Base-by-base conservation (phyloP, 495 filamentous ascomycete genomes). In the Penicillium angulare region DNA sequence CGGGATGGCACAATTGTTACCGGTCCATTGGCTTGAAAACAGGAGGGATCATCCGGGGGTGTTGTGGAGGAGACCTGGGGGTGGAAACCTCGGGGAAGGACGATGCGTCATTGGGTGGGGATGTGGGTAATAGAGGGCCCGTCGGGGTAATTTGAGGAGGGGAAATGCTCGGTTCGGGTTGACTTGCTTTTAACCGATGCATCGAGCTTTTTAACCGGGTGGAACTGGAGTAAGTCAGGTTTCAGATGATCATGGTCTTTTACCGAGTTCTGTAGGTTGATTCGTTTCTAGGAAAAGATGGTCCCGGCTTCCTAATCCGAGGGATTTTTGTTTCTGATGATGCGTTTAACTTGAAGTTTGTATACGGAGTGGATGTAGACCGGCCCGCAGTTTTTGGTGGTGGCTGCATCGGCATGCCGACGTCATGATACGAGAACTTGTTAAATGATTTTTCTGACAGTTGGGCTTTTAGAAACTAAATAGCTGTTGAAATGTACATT, bases 401-500 rank as follows among this genome's bases (percentile, higher is more conserved):
- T 18, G n/a, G 41, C n/a, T n/a, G n/a, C n/a, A 57, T 63, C 57
- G 60, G 60, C 53, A 60, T 63, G 48, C 60, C 60, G 60, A 63
- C 57, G 56, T 63, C 60, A 63, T 63, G 38, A 18, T 9, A 10
- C 34, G n/a, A n/a, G n/a, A n/a, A n/a, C n/a, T n/a, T n/a, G n/a
- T n/a, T n/a, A n/a, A n/a, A n/a, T 35, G 33, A 35, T 35, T 17
- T 35, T 35, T n/a, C 27, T 31, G n/a, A n/a, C n/a, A n/a, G n/a
- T n/a, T n/a, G n/a, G n/a, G n/a, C n/a, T n/a, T n/a, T n/a, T n/a
- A n/a, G n/a, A n/a, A n/a, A n/a, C n/a, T n/a, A 31, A 31, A 12
- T 2, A 2, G 2, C 27, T 31, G 27, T 2, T 31, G 27, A 12
- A 6, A 31, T 31, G 8, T 2, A n/a, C n/a, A n/a, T n/a, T n/a